Evolutionary conservation across 2,329 filamentous ascomycete species (phyloP).

Genomic region (Claviceps humidiphila): DNA sequence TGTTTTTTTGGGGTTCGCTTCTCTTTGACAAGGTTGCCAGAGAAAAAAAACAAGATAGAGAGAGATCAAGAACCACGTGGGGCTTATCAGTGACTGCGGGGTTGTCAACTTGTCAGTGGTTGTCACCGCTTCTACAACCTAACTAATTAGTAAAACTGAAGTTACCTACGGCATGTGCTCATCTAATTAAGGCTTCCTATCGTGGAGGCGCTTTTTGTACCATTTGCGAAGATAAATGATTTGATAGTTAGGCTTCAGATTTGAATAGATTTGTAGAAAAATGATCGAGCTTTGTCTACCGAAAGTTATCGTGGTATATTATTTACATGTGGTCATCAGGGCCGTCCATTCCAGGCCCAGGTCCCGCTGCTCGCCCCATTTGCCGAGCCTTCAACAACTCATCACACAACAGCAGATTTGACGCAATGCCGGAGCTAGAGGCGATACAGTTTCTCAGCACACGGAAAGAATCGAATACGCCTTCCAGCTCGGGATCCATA

Average conservation of each 20-base stretch:
- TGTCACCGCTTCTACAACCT: not conserved
- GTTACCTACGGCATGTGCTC: too few species aligned
- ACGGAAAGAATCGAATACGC: conserved; percentile 92
- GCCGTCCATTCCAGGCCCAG: conserved; percentile 52
- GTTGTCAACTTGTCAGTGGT: not conserved
- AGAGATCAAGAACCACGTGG: not conserved
- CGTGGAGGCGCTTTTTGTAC: not conserved
- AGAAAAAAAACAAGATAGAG: not conserved
- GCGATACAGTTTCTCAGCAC: conserved; percentile 89
- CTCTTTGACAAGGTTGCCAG: not conserved
- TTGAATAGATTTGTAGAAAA: not conserved
- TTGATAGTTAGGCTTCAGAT: not conserved
- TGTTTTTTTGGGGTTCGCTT: not conserved
- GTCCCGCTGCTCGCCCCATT: conserved; percentile 60
- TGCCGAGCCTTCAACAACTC: conserved; percentile 96
- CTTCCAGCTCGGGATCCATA: conserved; percentile 88
- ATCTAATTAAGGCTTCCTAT: not conserved
- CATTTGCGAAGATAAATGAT: not conserved
- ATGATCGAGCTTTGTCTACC: not conserved
- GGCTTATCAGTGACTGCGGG: not conserved
- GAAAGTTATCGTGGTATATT: conserved; percentile 12
- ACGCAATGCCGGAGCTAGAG: conserved; percentile 87
- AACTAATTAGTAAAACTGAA: not conserved
- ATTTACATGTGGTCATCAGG: conserved; percentile 38
- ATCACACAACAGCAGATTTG: conserved; percentile 88